phyloP scores from a whole-genome alignment of 257 asterid species.

The Solanum chaucha region DNA sequence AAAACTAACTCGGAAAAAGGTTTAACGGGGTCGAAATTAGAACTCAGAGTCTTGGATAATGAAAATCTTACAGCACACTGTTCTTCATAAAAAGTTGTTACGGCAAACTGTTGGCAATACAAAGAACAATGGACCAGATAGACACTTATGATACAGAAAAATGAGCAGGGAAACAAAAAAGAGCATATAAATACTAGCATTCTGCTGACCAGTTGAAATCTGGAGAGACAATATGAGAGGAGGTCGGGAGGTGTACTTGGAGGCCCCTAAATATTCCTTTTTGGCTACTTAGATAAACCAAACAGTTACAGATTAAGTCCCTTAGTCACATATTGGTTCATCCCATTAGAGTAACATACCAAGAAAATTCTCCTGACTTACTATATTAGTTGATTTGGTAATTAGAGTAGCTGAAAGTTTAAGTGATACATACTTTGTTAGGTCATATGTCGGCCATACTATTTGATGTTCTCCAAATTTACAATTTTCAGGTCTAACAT shows the following conservation, averaged over 20 bases:
- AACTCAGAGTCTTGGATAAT: neutral
- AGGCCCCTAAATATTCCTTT: neutral
- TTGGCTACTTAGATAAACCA: neutral
- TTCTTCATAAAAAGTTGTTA: neutral
- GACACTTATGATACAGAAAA: neutral
- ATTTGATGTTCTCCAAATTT: neutral
- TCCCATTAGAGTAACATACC: neutral
- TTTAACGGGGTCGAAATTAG: neutral
- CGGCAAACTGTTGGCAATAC: neutral
- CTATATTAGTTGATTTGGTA: neutral
- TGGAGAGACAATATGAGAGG: neutral
- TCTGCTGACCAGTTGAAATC: neutral
- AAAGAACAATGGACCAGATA: neutral
- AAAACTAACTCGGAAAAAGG: neutral
- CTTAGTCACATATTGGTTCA: neutral
- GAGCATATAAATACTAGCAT: neutral
- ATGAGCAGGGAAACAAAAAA: neutral
- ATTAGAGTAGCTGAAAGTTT: neutral
- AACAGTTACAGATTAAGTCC: neutral
- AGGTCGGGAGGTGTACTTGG: neutral
- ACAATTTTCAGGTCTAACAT: neutral
- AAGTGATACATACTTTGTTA: neutral
- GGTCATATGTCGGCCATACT: neutral
- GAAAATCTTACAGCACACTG: neutral
- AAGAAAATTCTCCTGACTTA: neutral